Evolutionary conservation across 257 asterid genomes (phyloP).

Genomic region (Solanum appendiculatum): DNA sequence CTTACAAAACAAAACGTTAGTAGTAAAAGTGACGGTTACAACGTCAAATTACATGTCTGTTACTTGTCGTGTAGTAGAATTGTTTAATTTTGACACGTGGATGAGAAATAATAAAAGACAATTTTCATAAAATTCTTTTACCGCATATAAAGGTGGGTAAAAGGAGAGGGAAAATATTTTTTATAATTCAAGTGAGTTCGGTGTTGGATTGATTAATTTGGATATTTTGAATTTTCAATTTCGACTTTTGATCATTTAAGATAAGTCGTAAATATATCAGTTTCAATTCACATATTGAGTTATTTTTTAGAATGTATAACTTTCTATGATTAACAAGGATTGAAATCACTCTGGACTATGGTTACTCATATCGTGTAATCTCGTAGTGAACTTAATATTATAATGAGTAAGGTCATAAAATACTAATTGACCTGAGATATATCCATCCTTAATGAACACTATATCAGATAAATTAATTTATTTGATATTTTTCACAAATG

Average conservation of each 20-base stretch:
- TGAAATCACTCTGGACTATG: too few species aligned
- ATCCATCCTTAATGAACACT: too few species aligned
- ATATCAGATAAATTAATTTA: too few species aligned
- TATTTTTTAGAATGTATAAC: not conserved
- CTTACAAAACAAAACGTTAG: not conserved
- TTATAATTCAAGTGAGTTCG: not conserved
- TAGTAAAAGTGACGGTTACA: not conserved
- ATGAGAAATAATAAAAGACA: not conserved
- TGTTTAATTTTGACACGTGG: not conserved
- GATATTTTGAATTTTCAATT: not conserved
- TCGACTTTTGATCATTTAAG: too few species aligned
- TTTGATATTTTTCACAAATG: too few species aligned
- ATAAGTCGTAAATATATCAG: not conserved
- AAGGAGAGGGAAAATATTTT: not conserved
- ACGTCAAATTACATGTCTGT: not conserved
- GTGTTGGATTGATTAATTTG: too few species aligned
- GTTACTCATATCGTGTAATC: too few species aligned
- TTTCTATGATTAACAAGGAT: too few species aligned
- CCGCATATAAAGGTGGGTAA: not conserved
- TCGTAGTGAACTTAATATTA: not conserved
- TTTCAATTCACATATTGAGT: too few species aligned
- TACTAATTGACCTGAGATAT: too few species aligned
- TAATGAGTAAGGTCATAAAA: not conserved
- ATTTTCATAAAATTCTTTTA: too few species aligned
- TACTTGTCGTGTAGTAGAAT: not conserved